These are phyloP conservation scores for Phaeophleospora eucalypticola DNA, from an alignment of 2,329 filamentous ascomycete genomes.

Conservation along the genomic window DNA sequence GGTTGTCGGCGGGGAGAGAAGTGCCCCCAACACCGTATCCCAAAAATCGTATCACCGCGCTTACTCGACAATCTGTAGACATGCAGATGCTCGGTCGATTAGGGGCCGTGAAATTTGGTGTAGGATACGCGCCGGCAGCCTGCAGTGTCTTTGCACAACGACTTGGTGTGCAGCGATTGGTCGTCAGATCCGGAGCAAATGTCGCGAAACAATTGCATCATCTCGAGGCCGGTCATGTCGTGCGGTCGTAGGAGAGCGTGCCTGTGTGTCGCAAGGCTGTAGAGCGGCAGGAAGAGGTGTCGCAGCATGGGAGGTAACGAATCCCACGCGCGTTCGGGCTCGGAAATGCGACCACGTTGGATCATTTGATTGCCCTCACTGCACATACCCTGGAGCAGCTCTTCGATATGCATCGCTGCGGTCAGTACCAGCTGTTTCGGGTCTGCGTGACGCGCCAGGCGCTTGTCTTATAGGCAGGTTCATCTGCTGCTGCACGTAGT, in stretches of 20 bases:
- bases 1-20: not conserved
- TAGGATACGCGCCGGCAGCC: not conserved
- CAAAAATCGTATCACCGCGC: not conserved
- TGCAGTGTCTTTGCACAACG: not conserved
- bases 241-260: not conserved
- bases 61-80: not conserved
- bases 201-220: not conserved
- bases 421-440: conserved; percentile 28
- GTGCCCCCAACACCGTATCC: not conserved
- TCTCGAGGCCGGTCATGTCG: not conserved
- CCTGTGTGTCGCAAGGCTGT: not conserved
- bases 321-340: conserved; percentile 2
- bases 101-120: not conserved
- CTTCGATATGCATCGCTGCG: conserved; percentile 25
- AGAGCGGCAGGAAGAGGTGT: not conserved
- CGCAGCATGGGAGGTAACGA: conserved; percentile 2
- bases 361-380: conserved; percentile 11
- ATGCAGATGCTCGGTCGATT: not conserved
- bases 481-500: conserved; percentile 33
- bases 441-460: conserved; percentile 21
- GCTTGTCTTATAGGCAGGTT: conserved; percentile 46
- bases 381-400: conserved; percentile 25
- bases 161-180: not conserved
- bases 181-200: not conserved
- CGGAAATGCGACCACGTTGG: conserved; percentile 1